Conservation (phyloP, 805 yeast species). For the Yarrowia alimentaria region DNA sequence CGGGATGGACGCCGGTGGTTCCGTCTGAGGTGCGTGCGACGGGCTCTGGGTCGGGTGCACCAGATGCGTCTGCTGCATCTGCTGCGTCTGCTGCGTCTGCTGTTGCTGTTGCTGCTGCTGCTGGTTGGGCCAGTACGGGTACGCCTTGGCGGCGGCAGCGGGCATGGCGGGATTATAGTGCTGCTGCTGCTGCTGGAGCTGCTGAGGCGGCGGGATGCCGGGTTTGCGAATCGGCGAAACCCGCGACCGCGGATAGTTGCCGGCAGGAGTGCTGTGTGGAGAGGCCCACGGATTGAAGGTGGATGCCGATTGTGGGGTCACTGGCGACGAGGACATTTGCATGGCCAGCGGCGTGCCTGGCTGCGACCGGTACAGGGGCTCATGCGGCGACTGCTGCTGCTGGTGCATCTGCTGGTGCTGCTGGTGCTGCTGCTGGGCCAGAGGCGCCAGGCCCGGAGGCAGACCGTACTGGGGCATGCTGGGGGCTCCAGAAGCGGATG, state of each 20-base stretch:
- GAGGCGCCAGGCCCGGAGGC: conserved; percentile 8
- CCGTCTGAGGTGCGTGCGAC: background rate
- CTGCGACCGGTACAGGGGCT: conserved; percentile 6
- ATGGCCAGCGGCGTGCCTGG: conserved; percentile 14
- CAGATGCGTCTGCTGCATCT: conserved; percentile 13
- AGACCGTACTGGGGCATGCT: conserved; percentile 10
- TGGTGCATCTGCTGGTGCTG: conserved; percentile 2
- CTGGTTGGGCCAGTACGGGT: conserved; percentile 9
- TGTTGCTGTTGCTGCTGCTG: conserved; percentile 29
- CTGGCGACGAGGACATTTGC: conserved; percentile 14
- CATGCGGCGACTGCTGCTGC: conserved; percentile 7
- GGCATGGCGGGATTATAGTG: conserved; percentile 23
- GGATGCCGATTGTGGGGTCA: background rate
- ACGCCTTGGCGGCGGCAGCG: background rate
- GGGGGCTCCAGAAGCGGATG: too few relatives aligned
- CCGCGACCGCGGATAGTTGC: background rate
- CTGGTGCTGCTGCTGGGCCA: too few relatives aligned
- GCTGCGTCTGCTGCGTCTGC: conserved; percentile 23
- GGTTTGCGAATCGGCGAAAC: background rate
- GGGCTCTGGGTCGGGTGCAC: background rate
- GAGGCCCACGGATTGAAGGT: conserved; percentile 17
- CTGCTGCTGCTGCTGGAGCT: background rate
- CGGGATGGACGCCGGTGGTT: conserved; percentile 31
- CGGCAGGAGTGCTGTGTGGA: conserved; percentile 8
- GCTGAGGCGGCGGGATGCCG: background rate